These are phyloP conservation scores for Phytophthora aleatoria DNA, from an alignment of 352 stramenopile genomes.

Conservation along the genomic window DNA sequence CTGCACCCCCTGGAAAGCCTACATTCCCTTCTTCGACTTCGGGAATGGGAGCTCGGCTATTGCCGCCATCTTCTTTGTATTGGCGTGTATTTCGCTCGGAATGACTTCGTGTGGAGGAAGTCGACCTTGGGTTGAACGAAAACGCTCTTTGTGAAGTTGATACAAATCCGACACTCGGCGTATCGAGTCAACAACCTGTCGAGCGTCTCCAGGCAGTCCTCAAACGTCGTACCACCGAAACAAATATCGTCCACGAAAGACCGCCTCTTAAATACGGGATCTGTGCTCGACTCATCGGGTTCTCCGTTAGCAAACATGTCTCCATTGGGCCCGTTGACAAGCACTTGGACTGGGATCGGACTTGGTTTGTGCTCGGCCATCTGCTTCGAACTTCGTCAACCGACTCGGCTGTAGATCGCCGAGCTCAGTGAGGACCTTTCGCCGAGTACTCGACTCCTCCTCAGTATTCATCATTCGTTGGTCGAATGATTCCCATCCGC, in stretches of 20 bases:
- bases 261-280: background rate
- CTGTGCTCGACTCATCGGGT: background rate
- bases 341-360: background rate
- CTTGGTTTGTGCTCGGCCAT: background rate
- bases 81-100: background rate
- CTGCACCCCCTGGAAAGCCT: background rate
- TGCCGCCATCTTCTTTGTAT: background rate
- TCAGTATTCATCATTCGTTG: background rate
- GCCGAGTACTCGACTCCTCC: background rate
- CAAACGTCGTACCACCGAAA: background rate
- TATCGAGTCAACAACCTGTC: background rate
- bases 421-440: background rate
- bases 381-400: constrained; percentile 2
- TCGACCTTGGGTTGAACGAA: background rate
- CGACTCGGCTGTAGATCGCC: background rate
- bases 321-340: background rate
- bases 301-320: constrained; percentile 6
- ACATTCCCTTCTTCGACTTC: background rate
- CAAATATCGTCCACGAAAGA: constrained; percentile 10
- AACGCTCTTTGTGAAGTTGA: constrained; percentile 6
- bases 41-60: background rate
- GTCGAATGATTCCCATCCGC: background rate
- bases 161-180: constrained; percentile 3
- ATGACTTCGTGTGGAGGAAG: background rate
- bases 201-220: background rate